phyloP scores from a whole-genome alignment of 2,329 filamentous ascomycete genomes.

The Cordyceps cateniannulata region DNA sequence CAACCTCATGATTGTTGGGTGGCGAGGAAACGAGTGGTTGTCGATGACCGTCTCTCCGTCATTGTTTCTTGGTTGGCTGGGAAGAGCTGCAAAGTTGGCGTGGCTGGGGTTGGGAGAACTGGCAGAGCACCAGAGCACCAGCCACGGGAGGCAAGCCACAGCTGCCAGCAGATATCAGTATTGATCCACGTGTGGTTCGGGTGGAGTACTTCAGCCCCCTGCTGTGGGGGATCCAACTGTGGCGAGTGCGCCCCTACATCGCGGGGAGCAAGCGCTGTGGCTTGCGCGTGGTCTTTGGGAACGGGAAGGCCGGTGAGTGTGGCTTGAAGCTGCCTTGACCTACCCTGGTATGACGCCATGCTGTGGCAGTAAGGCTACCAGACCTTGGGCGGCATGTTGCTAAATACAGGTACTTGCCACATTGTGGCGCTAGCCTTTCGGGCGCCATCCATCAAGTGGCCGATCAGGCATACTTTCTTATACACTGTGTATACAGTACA shows the following conservation, averaged over 20 bases:
- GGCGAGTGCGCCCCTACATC: neutral
- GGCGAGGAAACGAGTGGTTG: slow-evolving; percentile 1
- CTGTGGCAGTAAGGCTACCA: neutral
- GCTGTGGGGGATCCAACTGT: neutral
- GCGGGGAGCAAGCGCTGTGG: neutral
- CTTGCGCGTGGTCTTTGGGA: neutral
- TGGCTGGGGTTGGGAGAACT: neutral
- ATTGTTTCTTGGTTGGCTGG: neutral
- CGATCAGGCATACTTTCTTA: slow-evolving; percentile 2
- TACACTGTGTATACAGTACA: neutral
- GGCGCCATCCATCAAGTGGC: neutral
- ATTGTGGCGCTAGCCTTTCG: slow-evolving; percentile 3
- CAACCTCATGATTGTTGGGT: slow-evolving; percentile 1
- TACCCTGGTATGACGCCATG: neutral
- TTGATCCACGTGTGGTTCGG: neutral
- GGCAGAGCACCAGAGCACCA: neutral
- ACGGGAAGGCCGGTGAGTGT: neutral
- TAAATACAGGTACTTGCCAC: neutral
- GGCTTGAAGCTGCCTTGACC: neutral
- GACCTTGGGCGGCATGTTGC: neutral
- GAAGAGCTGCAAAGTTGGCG: neutral
- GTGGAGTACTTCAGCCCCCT: neutral
- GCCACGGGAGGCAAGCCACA: neutral
- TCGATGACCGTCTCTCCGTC: neutral
- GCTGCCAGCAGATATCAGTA: too few species aligned